Evolutionary conservation across 2,329 filamentous ascomycete species (phyloP), one percentile per base, ranked within the genome.

Genomic region (Alternaria solani): DNA sequence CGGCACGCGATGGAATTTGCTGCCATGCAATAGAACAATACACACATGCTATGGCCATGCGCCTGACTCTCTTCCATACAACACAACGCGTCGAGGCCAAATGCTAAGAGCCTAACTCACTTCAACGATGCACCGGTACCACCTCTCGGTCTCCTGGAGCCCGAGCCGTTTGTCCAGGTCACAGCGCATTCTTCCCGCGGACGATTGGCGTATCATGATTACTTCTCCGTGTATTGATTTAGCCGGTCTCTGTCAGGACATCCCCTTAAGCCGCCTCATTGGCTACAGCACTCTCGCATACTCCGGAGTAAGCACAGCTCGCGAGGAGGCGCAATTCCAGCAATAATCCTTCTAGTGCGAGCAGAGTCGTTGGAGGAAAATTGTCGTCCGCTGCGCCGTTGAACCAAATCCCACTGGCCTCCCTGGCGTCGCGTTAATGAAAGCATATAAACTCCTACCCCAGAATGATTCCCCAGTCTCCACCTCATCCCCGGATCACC

Each of bases 391-490:
- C 48, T 16, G 28, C 46, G 26, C 46, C 57, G 32, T 59, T 26
- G n/a, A 38, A 20, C 57, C 57, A 46, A 41, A 7, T 38, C 16
- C 36, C 8, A 39, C 26, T 54, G 52, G 46, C 16, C 16, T 36
- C n/a, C 12, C 28, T 30, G 44, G 44, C 44, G 41, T 34, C 38
- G 46, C 30, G 39, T 41, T 41, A 18, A 28, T 26, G 30, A 14
- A 41, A 36, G 38, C 32, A 51, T 59, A 59, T 56, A 59, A 56
- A 56, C 43, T 1, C 14, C 46, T 46, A 56, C 57, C 57, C 57
- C 52, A 56, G 34, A 25, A 9, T 43, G 30, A 42, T 55, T 52
- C 62, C 64, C 65, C 59, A 65, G 53, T 23, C 5, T 42, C 12
- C 8, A 46, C 7, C n/a, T 7, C 34, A 43, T 57, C 51, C 54